Evolutionary conservation across 768 basidiomycete species (phyloP), one percentile per base, ranked within the genome.

Genomic region (Suillus fuscotomentosus): DNA sequence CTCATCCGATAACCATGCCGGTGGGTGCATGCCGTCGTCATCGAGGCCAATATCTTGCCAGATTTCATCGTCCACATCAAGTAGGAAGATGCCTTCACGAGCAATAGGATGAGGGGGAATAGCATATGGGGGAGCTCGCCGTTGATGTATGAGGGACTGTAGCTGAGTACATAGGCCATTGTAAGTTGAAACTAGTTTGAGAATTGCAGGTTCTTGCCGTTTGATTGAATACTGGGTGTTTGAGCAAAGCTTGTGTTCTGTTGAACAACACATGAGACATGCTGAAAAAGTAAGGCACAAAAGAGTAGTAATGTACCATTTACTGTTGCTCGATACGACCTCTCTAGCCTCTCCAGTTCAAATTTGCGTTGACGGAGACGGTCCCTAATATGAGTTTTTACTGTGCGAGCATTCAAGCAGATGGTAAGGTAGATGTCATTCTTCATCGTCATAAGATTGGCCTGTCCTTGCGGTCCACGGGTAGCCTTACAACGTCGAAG

Each of bases 141-240:
- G 8, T 0, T 45, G 6, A 1, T 39, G 36, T 36, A 75, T 75
- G 1, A 73, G 48, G 0, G 54, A 51, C 10, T 11, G 48, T 38
- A 78, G 53, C 6, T 67, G 53, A 7, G 57, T 57, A 47, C 72
- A 72, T 13, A 75, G 62, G 9, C 65, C 65, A 56, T 79, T 79
- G 66, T 75, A 77, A 13, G 70, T 66, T 0, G 36, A 59, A 0
- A 67, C 73, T 4, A 74, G 34, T 11, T 65, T 60, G 17, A 61
- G 50, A 41, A 78, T 72, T 0, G 60, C 67, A 17, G 74, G 73
- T 34, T 78, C 73, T 20, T 70, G 70, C 1, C 65, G 45, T 31
- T 70, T 69, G 2, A 76, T 65, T 3, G 70, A 66, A 1, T 63
- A 20, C 34, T 74, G 60, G 13, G 72, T 73, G 64, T 76, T 75